These are phyloP conservation scores for Epichloe sp. DNA, from an alignment of 2,329 filamentous ascomycete genomes.

Conservation along the genomic window DNA sequence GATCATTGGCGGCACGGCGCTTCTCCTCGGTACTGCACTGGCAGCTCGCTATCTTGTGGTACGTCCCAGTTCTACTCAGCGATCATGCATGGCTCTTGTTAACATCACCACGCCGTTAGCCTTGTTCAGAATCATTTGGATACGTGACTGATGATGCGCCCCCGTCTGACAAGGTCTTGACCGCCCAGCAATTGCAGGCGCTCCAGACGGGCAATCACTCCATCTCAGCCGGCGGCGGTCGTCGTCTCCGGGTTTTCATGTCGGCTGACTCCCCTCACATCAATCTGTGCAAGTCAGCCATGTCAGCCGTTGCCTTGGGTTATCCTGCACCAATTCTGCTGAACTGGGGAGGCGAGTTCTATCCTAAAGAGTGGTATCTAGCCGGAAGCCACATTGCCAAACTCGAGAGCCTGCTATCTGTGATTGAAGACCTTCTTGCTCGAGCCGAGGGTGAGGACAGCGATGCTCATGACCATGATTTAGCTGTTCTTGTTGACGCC, in stretches of 20 bases:
- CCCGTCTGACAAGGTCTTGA: not conserved
- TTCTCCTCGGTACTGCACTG: not conserved
- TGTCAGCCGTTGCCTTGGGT: slow-evolving; percentile 24
- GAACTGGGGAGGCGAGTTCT: slow-evolving; percentile 26
- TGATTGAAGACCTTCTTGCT: slow-evolving; percentile 13
- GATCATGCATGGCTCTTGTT: not conserved
- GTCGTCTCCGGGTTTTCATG: slow-evolving; percentile 24
- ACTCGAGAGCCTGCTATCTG: slow-evolving; percentile 16
- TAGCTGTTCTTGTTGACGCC: slow-evolving; percentile 24
- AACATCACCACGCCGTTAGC: not conserved
- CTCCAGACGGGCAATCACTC: not conserved
- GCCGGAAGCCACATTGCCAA: slow-evolving; percentile 26
- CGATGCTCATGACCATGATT: slow-evolving; percentile 3
- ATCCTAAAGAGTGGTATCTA: slow-evolving; percentile 23
- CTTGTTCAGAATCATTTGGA: not conserved
- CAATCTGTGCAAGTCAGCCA: slow-evolving; percentile 25
- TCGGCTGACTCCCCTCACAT: slow-evolving; percentile 22
- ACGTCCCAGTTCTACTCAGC: not conserved
- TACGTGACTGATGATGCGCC: not conserved
- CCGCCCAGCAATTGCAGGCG: slow-evolving; percentile 1
- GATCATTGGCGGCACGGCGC: not conserved
- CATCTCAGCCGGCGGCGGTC: slow-evolving; percentile 7
- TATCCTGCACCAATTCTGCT: slow-evolving; percentile 24
- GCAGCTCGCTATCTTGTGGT: not conserved
- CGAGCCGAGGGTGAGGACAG: slow-evolving; percentile 4